A percentile compares a stretch with the other conserved stretches of the same genome.
These are phyloP conservation scores for Hortiboletus campestris DNA, from an alignment of 768 basidiomycete genomes.

Conservation along the genomic window DNA sequence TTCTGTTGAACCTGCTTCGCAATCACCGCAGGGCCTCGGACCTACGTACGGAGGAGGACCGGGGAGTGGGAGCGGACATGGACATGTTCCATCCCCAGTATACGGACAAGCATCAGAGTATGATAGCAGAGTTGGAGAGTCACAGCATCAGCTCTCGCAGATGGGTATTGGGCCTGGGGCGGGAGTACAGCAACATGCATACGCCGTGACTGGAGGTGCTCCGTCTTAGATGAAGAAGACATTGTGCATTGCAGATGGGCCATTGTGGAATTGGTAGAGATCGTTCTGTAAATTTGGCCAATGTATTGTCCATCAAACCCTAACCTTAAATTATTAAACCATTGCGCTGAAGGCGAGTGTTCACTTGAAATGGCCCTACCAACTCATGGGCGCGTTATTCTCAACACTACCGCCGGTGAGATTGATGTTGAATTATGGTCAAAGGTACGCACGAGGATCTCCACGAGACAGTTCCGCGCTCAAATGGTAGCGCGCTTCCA, in stretches of 20 bases:
- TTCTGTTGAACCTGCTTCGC: slow-evolving; percentile 11
- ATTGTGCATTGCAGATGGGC: not conserved
- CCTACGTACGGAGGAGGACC: slow-evolving; percentile 20
- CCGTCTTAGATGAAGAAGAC: slow-evolving; percentile 10
- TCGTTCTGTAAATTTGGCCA: not conserved
- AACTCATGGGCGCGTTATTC: slow-evolving; percentile 80
- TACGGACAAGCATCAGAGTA: slow-evolving; percentile 22
- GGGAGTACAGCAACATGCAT: slow-evolving; percentile 22
- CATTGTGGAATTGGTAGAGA: not conserved
- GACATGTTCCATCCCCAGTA: slow-evolving; percentile 17
- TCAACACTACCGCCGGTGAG: slow-evolving; percentile 88
- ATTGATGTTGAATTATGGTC: slow-evolving; percentile 91
- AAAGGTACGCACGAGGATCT: slow-evolving; percentile 51
- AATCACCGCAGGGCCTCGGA: slow-evolving; percentile 14
- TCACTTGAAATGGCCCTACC: slow-evolving; percentile 66
- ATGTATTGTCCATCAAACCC: slow-evolving; percentile 11
- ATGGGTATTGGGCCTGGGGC: slow-evolving; percentile 26
- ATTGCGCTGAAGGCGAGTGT: not conserved
- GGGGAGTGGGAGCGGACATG: slow-evolving; percentile 24
- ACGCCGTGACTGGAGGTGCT: slow-evolving; percentile 19
- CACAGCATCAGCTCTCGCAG: slow-evolving; percentile 33
- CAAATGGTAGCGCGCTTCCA: slow-evolving; percentile 24
- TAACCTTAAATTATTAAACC: slow-evolving; percentile 16
- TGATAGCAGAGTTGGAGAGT: slow-evolving; percentile 21
- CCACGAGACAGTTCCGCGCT: not conserved